Conservation (phyloP, 78 protist species). For the slime mould (Dictyostelium discoideum) region DNA sequence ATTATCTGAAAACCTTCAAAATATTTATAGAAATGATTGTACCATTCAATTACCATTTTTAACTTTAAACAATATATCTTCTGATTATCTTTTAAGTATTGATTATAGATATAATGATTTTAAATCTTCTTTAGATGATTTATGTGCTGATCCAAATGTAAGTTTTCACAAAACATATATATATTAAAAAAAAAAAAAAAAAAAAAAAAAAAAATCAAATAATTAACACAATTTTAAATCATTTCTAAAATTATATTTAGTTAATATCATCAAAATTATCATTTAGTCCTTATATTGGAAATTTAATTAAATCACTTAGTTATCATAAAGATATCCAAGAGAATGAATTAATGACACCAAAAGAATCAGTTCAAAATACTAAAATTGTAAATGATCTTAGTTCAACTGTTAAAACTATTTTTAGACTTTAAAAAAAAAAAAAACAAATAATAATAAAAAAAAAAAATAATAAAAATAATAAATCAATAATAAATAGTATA, state of each 20-base stretch:
- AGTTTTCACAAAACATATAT: neutral
- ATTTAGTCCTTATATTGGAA: conserved; percentile 45
- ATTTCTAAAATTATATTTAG: neutral
- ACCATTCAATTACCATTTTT: conserved; percentile 78
- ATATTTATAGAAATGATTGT: conserved; percentile 71
- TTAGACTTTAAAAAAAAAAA: conserved; percentile 33
- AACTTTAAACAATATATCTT: conserved; percentile 18
- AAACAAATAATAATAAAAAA: neutral
- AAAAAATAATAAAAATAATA: neutral
- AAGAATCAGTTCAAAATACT: conserved; percentile 57
- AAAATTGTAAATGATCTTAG: conserved; percentile 59
- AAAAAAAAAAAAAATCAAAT: no score
- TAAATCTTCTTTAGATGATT: conserved; percentile 28
- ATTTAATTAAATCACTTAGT: conserved; percentile 42
- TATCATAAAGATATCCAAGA: conserved; percentile 72
- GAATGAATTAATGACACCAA: conserved; percentile 44
- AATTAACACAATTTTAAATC: neutral
- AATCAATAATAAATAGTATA: neutral
- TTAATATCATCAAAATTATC: conserved; percentile 24
- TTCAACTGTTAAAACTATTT: conserved; percentile 71
- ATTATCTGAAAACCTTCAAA: conserved; percentile 57
- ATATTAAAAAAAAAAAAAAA: neutral
- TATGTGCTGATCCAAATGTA: conserved; percentile 60
- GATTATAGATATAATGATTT: conserved; percentile 54
- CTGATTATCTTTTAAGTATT: conserved; percentile 47